Percentiles rank a stretch among this genome's conserved stretches.
Evolutionary conservation across 2,329 filamentous ascomycete species (phyloP).

Genomic region (Bretziella fagacearum): DNA sequence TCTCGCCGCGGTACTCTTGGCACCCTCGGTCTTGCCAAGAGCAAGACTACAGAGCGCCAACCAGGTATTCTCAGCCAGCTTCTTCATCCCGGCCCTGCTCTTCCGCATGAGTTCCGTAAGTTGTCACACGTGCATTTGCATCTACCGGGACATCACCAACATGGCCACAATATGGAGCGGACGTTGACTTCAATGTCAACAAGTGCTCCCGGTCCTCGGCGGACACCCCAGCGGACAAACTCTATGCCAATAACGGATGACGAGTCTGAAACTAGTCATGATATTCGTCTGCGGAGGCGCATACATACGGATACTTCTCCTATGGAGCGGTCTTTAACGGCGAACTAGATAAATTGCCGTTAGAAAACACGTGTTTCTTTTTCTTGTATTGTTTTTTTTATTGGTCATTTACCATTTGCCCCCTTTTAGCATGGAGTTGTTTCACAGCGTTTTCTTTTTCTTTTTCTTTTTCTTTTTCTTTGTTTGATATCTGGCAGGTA

Average conservation of each 20-base stretch:
- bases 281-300: background rate
- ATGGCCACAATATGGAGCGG: conserved; percentile 1
- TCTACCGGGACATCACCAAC: background rate
- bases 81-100: conserved; percentile 31
- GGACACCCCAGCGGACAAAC: conserved; percentile 3
- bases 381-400: background rate
- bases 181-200: conserved; percentile 10
- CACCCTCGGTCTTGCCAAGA: conserved; percentile 10
- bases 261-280: conserved; percentile 1
- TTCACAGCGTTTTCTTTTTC: background rate
- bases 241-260: conserved; percentile 11
- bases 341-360: conserved; percentile 1
- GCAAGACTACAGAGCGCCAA: conserved; percentile 21
- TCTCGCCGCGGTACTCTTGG: conserved; percentile 18
- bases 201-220: conserved; percentile 2
- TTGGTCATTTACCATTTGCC: background rate
- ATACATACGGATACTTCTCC: background rate
- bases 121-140: conserved; percentile 10
- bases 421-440: background rate
- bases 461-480: background rate
- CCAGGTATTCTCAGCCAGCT: conserved; percentile 30
- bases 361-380: background rate
- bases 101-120: conserved; percentile 20
- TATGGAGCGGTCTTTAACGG: conserved; percentile 8
- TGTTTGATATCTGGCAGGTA: background rate